Evolutionary conservation across 169 alveolate genomes (phyloP), one percentile per base, ranked within the genome.

Genomic region (Eimeria tenella): DNA sequence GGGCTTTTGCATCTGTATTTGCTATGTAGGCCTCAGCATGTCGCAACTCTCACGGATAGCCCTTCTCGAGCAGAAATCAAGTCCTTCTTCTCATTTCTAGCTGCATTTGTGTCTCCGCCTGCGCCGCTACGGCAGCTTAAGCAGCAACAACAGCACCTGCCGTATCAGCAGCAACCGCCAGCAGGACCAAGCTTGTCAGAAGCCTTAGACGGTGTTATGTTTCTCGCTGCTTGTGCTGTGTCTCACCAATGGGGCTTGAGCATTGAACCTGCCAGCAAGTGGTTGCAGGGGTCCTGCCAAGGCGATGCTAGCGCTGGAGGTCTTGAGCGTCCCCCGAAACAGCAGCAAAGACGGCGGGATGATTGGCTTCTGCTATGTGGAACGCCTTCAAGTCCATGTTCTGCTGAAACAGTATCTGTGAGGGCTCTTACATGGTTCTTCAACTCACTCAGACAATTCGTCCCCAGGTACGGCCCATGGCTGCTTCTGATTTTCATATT

Each of bases 341-440:
- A 13, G 49, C 77, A 68, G 77, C 77, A 13, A 17, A 15, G 13
- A 23, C 77, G n/a, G 31, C n/a, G n/a, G 55, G 77, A n/a, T 7
- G 70, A 50, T 17, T 79, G 88, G 88, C 88, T 52, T 42, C 88
- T 79, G 71, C 88, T 79, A 49, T 79, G 88, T 49, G n/a, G 53
- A 21, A 23, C 88, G n/a, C 17, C 88, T 50, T 19, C 52, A 19
- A 50, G 23, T n/a, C 70, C 71, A 55, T 42, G 19, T 21, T 68
- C 70, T 8, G 70, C 88, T 10, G 88, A 79, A n/a, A 50, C 88
- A 2, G 25, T 79, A 50, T 68, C 88, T 6, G 52, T 79, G 65
- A 42, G 56, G 88, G 70, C 71, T 19, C 21, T 79, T 23, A 53
- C 88, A 13, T 42, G 21, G 5, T 50, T 79, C 53, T 53, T 79